These are phyloP conservation scores for Xylaria sp. DNA, from an alignment of 2,329 filamentous ascomycete species.

Conservation along the genomic window DNA sequence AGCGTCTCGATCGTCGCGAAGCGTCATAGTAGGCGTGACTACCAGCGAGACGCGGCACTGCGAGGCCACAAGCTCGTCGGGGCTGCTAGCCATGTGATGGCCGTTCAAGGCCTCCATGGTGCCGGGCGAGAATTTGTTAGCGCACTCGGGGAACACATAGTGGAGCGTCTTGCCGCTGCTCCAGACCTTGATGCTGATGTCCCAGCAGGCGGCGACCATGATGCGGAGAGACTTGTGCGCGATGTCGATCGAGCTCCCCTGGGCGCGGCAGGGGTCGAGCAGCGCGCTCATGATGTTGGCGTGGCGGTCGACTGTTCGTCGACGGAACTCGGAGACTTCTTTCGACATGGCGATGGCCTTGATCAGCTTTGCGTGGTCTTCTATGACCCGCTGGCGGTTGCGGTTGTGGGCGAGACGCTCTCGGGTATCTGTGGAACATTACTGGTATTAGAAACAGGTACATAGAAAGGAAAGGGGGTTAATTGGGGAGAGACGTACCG, in stretches of 20 bases:
- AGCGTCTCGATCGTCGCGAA: conserved; percentile 37
- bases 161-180: conserved; percentile 40
- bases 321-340: conserved; percentile 28
- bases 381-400: conserved; percentile 37
- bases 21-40: conserved; percentile 37
- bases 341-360: conserved; percentile 27
- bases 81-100: conserved; percentile 21
- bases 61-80: conserved; percentile 32
- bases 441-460: conserved; percentile 17
- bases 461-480: background rate
- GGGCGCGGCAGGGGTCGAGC: conserved; percentile 37
- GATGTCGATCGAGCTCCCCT: conserved; percentile 20
- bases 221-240: conserved; percentile 32
- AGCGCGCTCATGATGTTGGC: conserved; percentile 31
- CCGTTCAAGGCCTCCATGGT: conserved; percentile 39
- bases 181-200: conserved; percentile 41
- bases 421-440: conserved; percentile 11
- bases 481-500: conserved; percentile 15
- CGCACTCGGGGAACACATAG: conserved; percentile 41
- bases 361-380: conserved; percentile 41
- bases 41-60: conserved; percentile 40
- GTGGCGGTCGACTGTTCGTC: conserved; percentile 31
- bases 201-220: conserved; percentile 35
- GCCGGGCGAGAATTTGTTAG: conserved; percentile 32
- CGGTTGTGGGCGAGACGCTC: conserved; percentile 10